Base-by-base conservation (phyloP, 2,329 filamentous ascomycete genomes). In the Ambrosiella xylebori region DNA sequence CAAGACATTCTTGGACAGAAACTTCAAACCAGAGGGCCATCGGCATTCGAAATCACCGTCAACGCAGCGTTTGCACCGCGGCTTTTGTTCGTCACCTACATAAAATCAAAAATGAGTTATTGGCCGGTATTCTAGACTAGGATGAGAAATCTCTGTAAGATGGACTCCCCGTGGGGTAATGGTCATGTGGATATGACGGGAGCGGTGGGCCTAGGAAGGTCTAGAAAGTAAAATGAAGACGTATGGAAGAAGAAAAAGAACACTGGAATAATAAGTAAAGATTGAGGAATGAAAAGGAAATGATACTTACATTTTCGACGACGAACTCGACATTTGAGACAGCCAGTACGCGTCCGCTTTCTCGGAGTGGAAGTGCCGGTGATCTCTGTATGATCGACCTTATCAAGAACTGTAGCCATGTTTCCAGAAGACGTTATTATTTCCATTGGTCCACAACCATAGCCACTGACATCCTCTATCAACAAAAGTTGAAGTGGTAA, bases 1-100 rank as follows among this genome's bases (percentile, higher is more conserved):
- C 35, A 45, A 40, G 13, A 53, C 35, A 62, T 77, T 77, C 63
- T 76, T 76, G 7, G 71, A 68, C 1, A 76, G 63, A 62, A 78
- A 77, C 0, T 71, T 74, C 45, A 77, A 66, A 15, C 71, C 67
- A 2, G 71, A 68, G 9, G 73, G 73, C 62, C 77, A 78, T 40
- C 71, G 69, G 64, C 76, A 78, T 47, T 73, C 68, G 37, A 75
- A 71, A 7, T 70, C 70, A 39, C 74, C 72, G 1, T 69, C 67
- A 13, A 70, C 64, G 59, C 76, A 78, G 61, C 75, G 73, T 49
- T 69, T 70, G 49, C 76, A 79, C 2, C 65, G 65, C 3, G 76
- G 76, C 62, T 75, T 77, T 12, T 66, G 66, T 65, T 78, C 76
- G 59, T 78, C 75, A 60, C 76, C 74, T 77, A 58, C 17, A 17